Conservation (phyloP, 805 yeast genomes). For the Isabelozyma rhagii region DNA sequence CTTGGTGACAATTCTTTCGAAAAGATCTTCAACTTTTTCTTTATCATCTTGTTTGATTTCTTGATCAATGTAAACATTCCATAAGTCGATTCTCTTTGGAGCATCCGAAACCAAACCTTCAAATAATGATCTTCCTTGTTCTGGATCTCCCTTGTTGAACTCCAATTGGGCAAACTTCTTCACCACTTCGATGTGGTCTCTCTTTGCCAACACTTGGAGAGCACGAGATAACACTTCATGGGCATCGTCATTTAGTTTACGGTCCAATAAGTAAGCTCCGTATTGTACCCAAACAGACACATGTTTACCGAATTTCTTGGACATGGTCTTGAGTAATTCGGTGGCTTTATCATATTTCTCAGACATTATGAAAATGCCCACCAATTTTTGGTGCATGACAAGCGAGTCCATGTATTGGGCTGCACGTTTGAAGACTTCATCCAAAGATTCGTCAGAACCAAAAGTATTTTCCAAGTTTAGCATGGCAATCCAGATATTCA, state of each 20-base stretch:
- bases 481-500: slow-evolving; percentile 94
- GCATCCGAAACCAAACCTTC: slow-evolving; percentile 90
- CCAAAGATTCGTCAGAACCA: slow-evolving; percentile 80
- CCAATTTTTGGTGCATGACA: slow-evolving; percentile 75
- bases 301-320: slow-evolving; percentile 74
- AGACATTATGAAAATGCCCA: slow-evolving; percentile 69
- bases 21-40: slow-evolving; percentile 71
- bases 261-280: slow-evolving; percentile 71
- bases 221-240: slow-evolving; percentile 75
- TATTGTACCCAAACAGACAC: slow-evolving; percentile 77
- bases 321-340: slow-evolving; percentile 58
- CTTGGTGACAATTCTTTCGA: slow-evolving; percentile 70
- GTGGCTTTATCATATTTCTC: slow-evolving; percentile 73
- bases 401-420: slow-evolving; percentile 90
- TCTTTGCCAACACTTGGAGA: slow-evolving; percentile 64
- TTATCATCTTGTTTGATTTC: slow-evolving; percentile 69
- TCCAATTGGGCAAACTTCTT: slow-evolving; percentile 88
- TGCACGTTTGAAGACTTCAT: slow-evolving; percentile 77
- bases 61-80: slow-evolving; percentile 95
- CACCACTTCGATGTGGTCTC: slow-evolving; percentile 75
- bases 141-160: slow-evolving; percentile 82
- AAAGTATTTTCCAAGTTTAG: slow-evolving; percentile 91
- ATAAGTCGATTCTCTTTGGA: slow-evolving; percentile 86
- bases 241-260: slow-evolving; percentile 55
- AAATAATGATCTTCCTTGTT: slow-evolving; percentile 90